phyloP scores from a whole-genome alignment of 2,329 filamentous ascomycete genomes.

The Phoma herbarum region DNA sequence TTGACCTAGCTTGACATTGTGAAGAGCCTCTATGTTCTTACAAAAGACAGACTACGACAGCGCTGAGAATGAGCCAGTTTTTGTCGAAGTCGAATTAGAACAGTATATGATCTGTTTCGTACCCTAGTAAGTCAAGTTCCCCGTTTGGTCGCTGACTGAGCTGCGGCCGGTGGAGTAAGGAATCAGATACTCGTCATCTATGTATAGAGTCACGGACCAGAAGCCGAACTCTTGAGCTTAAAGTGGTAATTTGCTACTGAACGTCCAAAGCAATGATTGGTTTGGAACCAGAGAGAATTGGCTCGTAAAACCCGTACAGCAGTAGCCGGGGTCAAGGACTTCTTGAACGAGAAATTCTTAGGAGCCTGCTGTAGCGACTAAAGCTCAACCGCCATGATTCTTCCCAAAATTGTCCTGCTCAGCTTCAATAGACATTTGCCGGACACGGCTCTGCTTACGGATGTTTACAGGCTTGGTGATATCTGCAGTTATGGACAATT shows the following conservation, averaged over 20 bases:
- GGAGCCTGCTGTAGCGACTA: not conserved
- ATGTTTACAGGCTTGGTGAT: not conserved
- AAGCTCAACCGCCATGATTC: not conserved
- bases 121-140: not conserved
- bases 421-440: not conserved
- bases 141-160: not conserved
- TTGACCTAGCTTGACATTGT: no score
- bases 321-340: not conserved
- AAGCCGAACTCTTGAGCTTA: not conserved
- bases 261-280: not conserved
- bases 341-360: not conserved
- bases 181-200: not conserved
- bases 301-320: not conserved
- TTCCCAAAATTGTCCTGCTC: not conserved
- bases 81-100: not conserved
- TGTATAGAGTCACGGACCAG: not conserved
- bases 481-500: not conserved
- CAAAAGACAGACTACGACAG: slow-evolving; percentile 37
- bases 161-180: not conserved
- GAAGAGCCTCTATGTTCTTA: no score
- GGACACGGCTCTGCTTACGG: not conserved
- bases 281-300: not conserved
- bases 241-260: not conserved
- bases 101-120: not conserved
- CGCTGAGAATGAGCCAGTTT: not conserved